Conservation (phyloP, 169 alveolate genomes). For the Plasmodium coatneyi region DNA sequence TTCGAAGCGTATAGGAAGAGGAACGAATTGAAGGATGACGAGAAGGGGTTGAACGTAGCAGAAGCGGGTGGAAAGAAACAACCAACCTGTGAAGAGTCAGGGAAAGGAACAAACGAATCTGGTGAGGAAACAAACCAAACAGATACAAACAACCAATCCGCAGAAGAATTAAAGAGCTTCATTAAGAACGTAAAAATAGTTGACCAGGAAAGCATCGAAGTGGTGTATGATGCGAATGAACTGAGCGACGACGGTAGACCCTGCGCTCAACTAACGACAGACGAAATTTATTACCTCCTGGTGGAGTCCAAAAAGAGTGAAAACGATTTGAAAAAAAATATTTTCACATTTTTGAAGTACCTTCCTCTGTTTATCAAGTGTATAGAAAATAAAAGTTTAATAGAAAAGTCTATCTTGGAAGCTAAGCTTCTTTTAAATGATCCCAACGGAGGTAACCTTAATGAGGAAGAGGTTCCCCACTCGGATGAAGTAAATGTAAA, state of each 20-base stretch:
- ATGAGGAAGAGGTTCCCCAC: not conserved
- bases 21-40: not conserved
- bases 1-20: constrained; percentile 46
- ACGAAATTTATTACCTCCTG: constrained; percentile 56
- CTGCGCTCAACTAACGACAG: constrained; percentile 48
- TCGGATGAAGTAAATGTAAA: not conserved
- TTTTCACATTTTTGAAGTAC: constrained; percentile 54
- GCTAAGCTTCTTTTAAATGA: constrained; percentile 1
- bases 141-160: not conserved
- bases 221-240: constrained; percentile 30
- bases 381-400: constrained; percentile 59
- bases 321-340: constrained; percentile 65
- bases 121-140: not conserved
- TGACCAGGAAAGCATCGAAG: constrained; percentile 35
- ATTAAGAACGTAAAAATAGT: constrained; percentile 42
- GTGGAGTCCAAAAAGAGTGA: constrained; percentile 71
- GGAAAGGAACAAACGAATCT: not conserved
- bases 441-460: not conserved
- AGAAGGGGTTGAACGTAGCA: not conserved
- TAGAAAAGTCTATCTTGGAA: constrained; percentile 49
- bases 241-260: constrained; percentile 34
- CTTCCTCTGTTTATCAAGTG: constrained; percentile 54
- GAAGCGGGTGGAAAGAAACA: not conserved
- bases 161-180: constrained; percentile 39
- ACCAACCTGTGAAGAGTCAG: not conserved